phyloP scores from a whole-genome alignment of 2,329 filamentous ascomycete genomes.

The Colletotrichum cordylinicola region DNA sequence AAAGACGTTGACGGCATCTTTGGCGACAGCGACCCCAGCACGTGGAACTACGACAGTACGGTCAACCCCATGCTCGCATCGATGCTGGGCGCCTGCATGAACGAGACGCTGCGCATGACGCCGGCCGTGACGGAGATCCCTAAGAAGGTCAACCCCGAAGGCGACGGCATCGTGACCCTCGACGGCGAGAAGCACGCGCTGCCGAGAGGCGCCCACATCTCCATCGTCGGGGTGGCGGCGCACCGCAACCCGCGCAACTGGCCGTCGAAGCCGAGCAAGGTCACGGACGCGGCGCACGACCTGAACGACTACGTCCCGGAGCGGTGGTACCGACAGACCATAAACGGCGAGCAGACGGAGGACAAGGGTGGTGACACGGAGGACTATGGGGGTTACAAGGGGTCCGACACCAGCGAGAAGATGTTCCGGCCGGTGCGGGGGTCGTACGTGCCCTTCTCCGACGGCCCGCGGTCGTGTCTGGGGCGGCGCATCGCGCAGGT shows the following conservation, averaged over 20 bases:
- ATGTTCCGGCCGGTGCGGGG: slow-evolving; percentile 67
- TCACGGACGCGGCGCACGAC: slow-evolving; percentile 54
- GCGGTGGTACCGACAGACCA: slow-evolving; percentile 66
- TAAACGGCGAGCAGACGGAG: slow-evolving; percentile 26
- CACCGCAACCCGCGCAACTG: slow-evolving; percentile 78
- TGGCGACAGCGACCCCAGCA: slow-evolving; percentile 58
- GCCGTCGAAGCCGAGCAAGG: slow-evolving; percentile 59
- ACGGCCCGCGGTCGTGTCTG: slow-evolving; percentile 62
- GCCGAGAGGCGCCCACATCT: slow-evolving; percentile 61
- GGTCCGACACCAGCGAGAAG: slow-evolving; percentile 65
- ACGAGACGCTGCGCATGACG: slow-evolving; percentile 77
- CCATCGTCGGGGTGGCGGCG: slow-evolving; percentile 58
- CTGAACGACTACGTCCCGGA: slow-evolving; percentile 74
- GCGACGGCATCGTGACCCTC: slow-evolving; percentile 63
- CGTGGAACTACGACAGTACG: slow-evolving; percentile 75
- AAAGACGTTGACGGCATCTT: slow-evolving; percentile 72
- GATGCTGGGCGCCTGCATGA: slow-evolving; percentile 77
- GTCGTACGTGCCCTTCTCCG: slow-evolving; percentile 63
- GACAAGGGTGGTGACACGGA: slow-evolving; percentile 36
- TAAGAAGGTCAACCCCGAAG: slow-evolving; percentile 60
- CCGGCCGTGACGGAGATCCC: slow-evolving; percentile 76
- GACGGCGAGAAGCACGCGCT: slow-evolving; percentile 63
- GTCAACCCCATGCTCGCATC: slow-evolving; percentile 71
- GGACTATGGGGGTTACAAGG: slow-evolving; percentile 63
- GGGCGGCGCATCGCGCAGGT: slow-evolving; percentile 65